Evolutionary conservation across 2,329 filamentous ascomycete species (phyloP).

Genomic region (Emericellopsis atlantica): DNA sequence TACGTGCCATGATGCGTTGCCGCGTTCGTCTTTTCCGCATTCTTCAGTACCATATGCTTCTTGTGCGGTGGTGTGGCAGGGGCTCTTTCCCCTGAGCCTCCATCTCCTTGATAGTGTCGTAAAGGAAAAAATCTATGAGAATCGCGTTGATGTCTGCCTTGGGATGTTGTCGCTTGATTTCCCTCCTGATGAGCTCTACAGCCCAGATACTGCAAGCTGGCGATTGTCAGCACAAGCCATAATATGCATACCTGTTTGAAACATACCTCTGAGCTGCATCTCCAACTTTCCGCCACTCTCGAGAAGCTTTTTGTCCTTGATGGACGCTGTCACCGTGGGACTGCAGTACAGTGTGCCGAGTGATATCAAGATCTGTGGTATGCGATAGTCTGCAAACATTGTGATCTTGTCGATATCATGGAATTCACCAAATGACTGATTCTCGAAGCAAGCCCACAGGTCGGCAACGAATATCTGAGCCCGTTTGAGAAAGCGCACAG

Average conservation of each 20-base stretch:
- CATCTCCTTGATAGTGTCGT: conserved; percentile 82
- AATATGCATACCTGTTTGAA: background rate
- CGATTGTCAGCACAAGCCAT: background rate
- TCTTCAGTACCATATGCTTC: conserved; percentile 82
- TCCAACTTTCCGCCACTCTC: conserved; percentile 68
- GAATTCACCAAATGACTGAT: conserved; percentile 67
- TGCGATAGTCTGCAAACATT: conserved; percentile 97
- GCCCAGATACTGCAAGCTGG: conserved; percentile 89
- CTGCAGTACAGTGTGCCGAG: conserved; percentile 77
- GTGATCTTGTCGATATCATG: conserved; percentile 89
- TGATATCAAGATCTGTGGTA: conserved; percentile 82
- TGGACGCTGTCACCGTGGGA: conserved; percentile 60
- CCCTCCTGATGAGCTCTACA: conserved; percentile 73
- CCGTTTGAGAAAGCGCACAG: conserved; percentile 77
- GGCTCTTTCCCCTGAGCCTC: conserved; percentile 50
- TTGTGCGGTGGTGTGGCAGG: conserved; percentile 70
- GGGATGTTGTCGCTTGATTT: conserved; percentile 65
- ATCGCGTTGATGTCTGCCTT: conserved; percentile 71
- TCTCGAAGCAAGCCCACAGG: conserved; percentile 90
- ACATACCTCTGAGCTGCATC: conserved; percentile 66
- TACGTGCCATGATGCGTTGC: too few species aligned
- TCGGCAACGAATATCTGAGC: conserved; percentile 95
- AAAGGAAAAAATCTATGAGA: conserved; percentile 92
- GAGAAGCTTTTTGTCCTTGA: conserved; percentile 52
- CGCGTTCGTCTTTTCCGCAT: too few species aligned